Conservation (phyloP, 2,329 filamentous ascomycete genomes). For the Aspergillus terreus region DNA sequence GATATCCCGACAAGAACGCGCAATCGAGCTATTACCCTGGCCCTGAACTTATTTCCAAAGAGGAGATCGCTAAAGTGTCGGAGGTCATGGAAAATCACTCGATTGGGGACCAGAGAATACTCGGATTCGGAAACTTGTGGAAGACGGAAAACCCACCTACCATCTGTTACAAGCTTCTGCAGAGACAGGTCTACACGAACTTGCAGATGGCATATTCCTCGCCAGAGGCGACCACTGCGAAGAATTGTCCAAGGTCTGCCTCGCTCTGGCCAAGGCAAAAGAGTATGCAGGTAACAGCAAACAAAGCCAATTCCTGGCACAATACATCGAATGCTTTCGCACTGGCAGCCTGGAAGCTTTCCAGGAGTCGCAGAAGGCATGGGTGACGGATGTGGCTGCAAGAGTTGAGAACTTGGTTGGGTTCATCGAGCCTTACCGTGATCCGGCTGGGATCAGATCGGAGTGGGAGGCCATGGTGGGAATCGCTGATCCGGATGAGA, state of each 20-base stretch:
- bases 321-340: conserved; percentile 31
- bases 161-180: no score
- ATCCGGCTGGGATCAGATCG: conserved; percentile 51
- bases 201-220: no score
- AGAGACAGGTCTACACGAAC: no score
- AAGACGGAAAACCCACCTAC: neutral
- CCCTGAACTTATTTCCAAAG: conserved; percentile 34
- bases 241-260: no score
- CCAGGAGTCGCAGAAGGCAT: conserved; percentile 48
- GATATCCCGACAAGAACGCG: conserved; percentile 48
- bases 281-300: no score
- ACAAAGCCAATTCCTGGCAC: no score
- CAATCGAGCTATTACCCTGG: conserved; percentile 30
- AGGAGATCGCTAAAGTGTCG: conserved; percentile 41
- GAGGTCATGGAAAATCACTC: conserved; percentile 47
- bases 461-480: conserved; percentile 51
- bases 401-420: conserved; percentile 51
- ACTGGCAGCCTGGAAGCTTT: conserved; percentile 50
- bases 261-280: no score
- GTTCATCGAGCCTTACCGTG: conserved; percentile 54
- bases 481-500: conserved; percentile 20
- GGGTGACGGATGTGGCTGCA: conserved; percentile 52
- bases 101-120: conserved; percentile 46
- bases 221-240: no score
- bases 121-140: conserved; percentile 16